Conservation (phyloP, 2,329 filamentous ascomycete genomes). For the Penicillium sp. region DNA sequence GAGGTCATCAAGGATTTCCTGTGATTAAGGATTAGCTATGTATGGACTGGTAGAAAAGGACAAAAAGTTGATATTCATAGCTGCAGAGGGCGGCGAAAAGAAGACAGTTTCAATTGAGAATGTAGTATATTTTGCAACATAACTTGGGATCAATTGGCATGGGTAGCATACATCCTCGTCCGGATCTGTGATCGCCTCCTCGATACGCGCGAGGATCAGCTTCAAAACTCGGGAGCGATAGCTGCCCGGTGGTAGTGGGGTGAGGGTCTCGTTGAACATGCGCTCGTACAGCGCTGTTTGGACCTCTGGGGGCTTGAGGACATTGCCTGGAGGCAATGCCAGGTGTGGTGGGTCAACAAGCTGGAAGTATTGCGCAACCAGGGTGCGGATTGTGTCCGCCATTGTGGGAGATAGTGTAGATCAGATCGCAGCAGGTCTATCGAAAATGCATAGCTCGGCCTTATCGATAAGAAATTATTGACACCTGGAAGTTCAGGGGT, state of each 20-base stretch:
- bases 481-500: no score
- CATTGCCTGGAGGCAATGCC: slow-evolving; percentile 59
- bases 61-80: no score
- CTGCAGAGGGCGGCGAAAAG: no score
- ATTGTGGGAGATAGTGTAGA: slow-evolving; percentile 4
- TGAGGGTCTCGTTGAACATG: slow-evolving; percentile 62
- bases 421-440: neutral
- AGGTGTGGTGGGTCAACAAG: slow-evolving; percentile 61
- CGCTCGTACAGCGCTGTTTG: slow-evolving; percentile 65
- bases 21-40: slow-evolving; percentile 13
- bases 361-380: slow-evolving; percentile 73
- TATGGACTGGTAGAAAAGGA: neutral
- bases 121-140: neutral
- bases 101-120: no score
- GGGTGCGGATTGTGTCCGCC: slow-evolving; percentile 33
- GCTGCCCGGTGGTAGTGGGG: slow-evolving; percentile 61
- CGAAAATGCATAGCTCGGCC: neutral
- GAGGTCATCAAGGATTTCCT: slow-evolving; percentile 83
- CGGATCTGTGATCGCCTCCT: slow-evolving; percentile 73
- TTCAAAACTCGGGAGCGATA: slow-evolving; percentile 75
- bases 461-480: slow-evolving; percentile 1
- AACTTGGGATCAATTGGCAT: neutral
- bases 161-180: slow-evolving; percentile 72
- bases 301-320: slow-evolving; percentile 59
- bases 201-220: slow-evolving; percentile 65